A percentile compares a stretch with the other conserved stretches of the same genome.
Conservation (phyloP, 169 alveolate genomes). For the Cyclospora cayetanensis region DNA sequence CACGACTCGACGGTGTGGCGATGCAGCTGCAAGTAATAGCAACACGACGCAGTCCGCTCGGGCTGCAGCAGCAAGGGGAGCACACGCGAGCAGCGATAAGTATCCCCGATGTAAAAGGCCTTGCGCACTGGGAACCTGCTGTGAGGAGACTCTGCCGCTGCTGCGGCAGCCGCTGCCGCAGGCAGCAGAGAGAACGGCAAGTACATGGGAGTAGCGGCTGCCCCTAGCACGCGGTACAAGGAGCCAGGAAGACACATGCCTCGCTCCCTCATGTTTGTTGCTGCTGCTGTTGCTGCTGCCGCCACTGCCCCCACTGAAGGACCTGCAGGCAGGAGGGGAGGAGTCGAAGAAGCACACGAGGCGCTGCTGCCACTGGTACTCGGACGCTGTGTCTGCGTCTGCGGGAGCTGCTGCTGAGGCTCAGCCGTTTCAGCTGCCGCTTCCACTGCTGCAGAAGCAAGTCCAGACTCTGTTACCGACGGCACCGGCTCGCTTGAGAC, state of each 20-base stretch:
- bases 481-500: too few species aligned
- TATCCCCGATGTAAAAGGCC: not conserved
- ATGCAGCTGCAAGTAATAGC: slow-evolving; percentile 4
- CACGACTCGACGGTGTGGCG: not conserved
- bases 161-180: not conserved
- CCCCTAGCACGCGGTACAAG: not conserved
- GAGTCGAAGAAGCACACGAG: not conserved
- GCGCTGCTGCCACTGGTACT: not conserved
- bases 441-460: not conserved
- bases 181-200: not conserved
- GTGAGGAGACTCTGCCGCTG: not conserved
- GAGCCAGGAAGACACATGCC: slow-evolving; percentile 1
- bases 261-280: not conserved
- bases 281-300: slow-evolving; percentile 11
- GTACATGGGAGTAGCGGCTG: slow-evolving; percentile 2
- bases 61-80: slow-evolving; percentile 22
- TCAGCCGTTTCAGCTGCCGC: slow-evolving; percentile 1
- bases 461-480: not conserved
- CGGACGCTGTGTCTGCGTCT: not conserved
- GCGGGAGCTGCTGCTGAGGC: not conserved
- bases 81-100: slow-evolving; percentile 9
- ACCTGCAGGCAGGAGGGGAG: not conserved
- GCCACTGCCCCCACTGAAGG: not conserved
- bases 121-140: not conserved
- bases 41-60: not conserved